phyloP scores from a whole-genome alignment of 768 basidiomycete genomes.

The Clitopilus hobsonii region DNA sequence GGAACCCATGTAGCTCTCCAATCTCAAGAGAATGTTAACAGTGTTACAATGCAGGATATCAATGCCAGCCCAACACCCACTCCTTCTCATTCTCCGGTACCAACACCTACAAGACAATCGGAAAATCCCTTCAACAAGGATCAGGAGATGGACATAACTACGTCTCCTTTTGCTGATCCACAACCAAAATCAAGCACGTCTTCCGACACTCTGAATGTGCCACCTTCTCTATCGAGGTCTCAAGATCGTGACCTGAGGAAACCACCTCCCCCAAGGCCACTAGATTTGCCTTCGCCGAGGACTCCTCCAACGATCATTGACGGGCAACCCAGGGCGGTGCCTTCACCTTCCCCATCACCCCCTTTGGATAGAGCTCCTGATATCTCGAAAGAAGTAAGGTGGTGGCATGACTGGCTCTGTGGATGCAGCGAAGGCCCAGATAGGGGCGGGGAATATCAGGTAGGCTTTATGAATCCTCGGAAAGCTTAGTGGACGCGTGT shows the following conservation, averaged over 20 bases:
- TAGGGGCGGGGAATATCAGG: slow-evolving; percentile 70
- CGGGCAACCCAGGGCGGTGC: slow-evolving; percentile 31
- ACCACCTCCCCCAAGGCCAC: slow-evolving; percentile 48
- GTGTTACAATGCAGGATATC: slow-evolving; percentile 51
- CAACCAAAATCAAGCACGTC: slow-evolving; percentile 1
- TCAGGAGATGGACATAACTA: slow-evolving; percentile 18
- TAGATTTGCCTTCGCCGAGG: slow-evolving; percentile 60
- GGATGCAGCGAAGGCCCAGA: slow-evolving; percentile 74
- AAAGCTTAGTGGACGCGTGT: neutral
- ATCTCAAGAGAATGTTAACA: slow-evolving; percentile 49
- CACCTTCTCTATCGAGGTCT: slow-evolving; percentile 6
- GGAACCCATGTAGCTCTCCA: slow-evolving; percentile 41
- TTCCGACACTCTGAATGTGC: neutral
- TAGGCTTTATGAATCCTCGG: slow-evolving; percentile 22
- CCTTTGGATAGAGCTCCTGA: slow-evolving; percentile 20
- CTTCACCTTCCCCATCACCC: slow-evolving; percentile 19
- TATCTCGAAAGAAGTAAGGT: slow-evolving; percentile 38
- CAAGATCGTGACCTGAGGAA: slow-evolving; percentile 11
- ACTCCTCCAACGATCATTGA: slow-evolving; percentile 45
- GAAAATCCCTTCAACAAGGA: slow-evolving; percentile 49
- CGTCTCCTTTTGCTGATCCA: slow-evolving; percentile 48
- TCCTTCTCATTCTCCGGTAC: slow-evolving; percentile 20
- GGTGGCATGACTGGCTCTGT: slow-evolving; percentile 89
- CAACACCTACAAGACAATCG: slow-evolving; percentile 26
- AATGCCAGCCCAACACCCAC: slow-evolving; percentile 31